Evolutionary conservation across 768 basidiomycete genomes (phyloP).

Genomic region (Scleroderma bovista): DNA sequence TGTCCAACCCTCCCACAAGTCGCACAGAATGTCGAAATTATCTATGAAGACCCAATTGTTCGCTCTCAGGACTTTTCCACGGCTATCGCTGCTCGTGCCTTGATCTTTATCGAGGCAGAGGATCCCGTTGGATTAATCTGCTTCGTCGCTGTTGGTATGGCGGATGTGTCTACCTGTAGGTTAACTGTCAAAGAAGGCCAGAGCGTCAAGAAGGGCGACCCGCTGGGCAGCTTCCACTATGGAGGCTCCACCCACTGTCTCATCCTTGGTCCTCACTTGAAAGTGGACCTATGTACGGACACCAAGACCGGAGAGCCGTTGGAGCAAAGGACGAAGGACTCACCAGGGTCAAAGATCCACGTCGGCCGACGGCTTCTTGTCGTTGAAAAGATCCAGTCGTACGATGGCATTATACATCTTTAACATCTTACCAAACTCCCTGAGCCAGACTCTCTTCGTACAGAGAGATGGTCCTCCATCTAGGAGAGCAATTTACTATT

Average conservation of each 20-base stretch:
- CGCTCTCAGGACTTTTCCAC: constrained; percentile 39
- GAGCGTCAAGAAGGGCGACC: constrained; percentile 43
- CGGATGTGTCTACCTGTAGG: constrained; percentile 56
- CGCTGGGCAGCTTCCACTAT: constrained; percentile 60
- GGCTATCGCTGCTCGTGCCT: constrained; percentile 40
- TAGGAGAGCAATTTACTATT: too few relatives aligned
- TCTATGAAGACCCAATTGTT: too few relatives aligned
- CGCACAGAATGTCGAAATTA: constrained; percentile 7
- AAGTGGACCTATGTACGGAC: too few relatives aligned
- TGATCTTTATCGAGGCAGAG: constrained; percentile 52
- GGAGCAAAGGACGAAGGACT: too few relatives aligned
- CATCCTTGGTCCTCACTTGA: constrained; percentile 31
- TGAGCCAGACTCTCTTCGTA: too few relatives aligned
- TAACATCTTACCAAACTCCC: too few relatives aligned
- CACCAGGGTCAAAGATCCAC: too few relatives aligned
- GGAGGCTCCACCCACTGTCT: constrained; percentile 48
- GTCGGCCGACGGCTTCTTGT: too few relatives aligned
- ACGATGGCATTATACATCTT: too few relatives aligned
- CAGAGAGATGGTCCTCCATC: too few relatives aligned
- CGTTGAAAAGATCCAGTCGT: too few relatives aligned
- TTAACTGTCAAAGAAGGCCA: constrained; percentile 42
- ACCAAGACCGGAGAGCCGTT: too few relatives aligned
- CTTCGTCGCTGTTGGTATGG: constrained; percentile 57
- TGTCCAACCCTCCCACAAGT: constrained; percentile 2
- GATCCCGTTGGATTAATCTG: constrained; percentile 43